Conservation (phyloP, 768 basidiomycete genomes). For the Dacryopinax spathularia region DNA sequence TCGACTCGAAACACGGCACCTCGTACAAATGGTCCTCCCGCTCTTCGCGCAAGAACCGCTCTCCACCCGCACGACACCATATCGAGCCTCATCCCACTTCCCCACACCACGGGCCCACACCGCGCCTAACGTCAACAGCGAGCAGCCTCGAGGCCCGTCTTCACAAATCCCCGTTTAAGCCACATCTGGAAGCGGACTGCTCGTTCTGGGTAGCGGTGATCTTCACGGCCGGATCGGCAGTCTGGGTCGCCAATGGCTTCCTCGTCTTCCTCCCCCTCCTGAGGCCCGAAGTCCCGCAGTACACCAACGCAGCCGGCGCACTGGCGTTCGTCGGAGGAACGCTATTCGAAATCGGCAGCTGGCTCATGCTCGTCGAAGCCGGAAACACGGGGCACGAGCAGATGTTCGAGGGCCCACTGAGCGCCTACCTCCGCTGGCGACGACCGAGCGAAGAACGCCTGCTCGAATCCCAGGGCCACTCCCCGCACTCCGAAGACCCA, state of each 20-base stretch:
- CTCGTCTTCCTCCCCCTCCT: conserved; percentile 37
- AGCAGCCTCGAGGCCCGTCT: background rate
- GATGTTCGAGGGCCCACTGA: background rate
- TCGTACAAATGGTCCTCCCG: conserved; percentile 4
- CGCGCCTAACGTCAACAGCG: background rate
- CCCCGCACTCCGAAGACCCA: conserved; percentile 9
- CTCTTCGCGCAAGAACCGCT: conserved; percentile 5
- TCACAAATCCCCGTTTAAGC: conserved; percentile 15
- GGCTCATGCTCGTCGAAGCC: conserved; percentile 41
- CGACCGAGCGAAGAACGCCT: background rate
- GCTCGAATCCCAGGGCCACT: conserved; percentile 14
- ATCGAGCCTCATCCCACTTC: background rate
- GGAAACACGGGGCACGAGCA: conserved; percentile 32
- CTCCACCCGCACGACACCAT: background rate
- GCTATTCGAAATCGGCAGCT: conserved; percentile 43
- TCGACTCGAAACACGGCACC: background rate
- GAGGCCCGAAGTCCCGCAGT: conserved; percentile 19
- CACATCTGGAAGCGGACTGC: conserved; percentile 17
- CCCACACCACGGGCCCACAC: background rate
- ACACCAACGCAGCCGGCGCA: conserved; percentile 30
- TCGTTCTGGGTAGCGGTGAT: conserved; percentile 21
- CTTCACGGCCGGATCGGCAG: conserved; percentile 32
- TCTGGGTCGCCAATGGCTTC: conserved; percentile 47
- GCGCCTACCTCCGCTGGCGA: background rate
- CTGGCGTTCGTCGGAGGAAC: conserved; percentile 45